phyloP scores from a whole-genome alignment of 768 basidiomycete genomes.

The Ramaria rubella region DNA sequence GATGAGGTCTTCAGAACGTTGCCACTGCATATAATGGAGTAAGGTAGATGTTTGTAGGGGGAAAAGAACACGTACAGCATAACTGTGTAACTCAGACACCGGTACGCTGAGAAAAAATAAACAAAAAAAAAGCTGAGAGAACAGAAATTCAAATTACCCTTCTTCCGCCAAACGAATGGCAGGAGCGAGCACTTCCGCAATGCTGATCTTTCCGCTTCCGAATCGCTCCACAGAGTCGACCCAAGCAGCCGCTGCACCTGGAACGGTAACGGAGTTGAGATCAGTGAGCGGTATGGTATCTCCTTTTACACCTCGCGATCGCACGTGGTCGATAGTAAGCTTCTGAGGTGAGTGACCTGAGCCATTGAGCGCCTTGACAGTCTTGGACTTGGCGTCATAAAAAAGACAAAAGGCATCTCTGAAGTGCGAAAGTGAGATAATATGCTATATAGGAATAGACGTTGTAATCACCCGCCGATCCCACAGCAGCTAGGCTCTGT shows the following conservation, averaged over 20 bases:
- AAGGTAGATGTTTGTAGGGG: constrained; percentile 8
- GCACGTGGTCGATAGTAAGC: constrained; percentile 66
- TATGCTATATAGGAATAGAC: constrained; percentile 6
- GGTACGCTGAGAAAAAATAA: constrained; percentile 52
- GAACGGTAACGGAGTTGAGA: constrained; percentile 88
- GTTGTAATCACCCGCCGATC: constrained; percentile 69
- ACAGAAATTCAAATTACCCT: constrained; percentile 47
- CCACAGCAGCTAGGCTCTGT: constrained; percentile 86
- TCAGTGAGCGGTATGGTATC: constrained; percentile 68
- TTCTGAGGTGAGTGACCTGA: constrained; percentile 83
- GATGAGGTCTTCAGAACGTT: constrained; percentile 58
- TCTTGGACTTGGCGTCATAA: constrained; percentile 77
- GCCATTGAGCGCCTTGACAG: constrained; percentile 85
- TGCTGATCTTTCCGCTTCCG: constrained; percentile 63
- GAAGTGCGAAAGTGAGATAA: constrained; percentile 8
- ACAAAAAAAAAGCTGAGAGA: background rate
- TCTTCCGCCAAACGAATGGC: constrained; percentile 90
- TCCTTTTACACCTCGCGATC: constrained; percentile 61
- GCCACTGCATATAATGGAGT: constrained; percentile 31
- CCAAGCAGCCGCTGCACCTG: constrained; percentile 95
- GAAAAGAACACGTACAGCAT: constrained; percentile 36
- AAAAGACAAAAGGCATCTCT: constrained; percentile 92
- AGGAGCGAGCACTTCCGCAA: constrained; percentile 75
- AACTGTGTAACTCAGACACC: constrained; percentile 75
- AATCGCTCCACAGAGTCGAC: constrained; percentile 79